Base-by-base conservation (phyloP, 345 rosid species). In the Hibiscus mutabilis region DNA sequence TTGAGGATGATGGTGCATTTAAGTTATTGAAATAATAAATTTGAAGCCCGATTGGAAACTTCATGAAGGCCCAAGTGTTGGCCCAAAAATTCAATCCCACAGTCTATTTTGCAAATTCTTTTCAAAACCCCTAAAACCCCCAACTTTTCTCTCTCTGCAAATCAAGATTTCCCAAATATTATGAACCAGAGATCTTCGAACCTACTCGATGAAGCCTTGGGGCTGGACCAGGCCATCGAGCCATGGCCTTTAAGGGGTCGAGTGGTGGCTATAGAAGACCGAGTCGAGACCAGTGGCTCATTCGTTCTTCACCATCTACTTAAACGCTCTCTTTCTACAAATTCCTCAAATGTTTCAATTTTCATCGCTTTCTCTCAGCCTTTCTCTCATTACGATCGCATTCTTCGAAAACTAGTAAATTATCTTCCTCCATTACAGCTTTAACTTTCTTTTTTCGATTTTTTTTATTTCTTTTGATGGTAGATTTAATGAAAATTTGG, bases 321-420 rank as follows among this genome's bases (percentile, higher is more conserved):
- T 55, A 94, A 94, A 84, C 96, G 90, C 72, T 40, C 81, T 61
- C 90, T 89, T 56, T 76, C 84, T 37, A 68, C 90, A 24, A 67
- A 75, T 49, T 84, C 92, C 70, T 70, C 88, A 7, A 79, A 78
- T 22, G 68, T 82, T 18, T 76, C 88, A 77, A 60, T 94, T 80
- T 85, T 91, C 78, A 78, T 94, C 64, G 92, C 95, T 47, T 88
- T 91, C 78, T 79, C 98, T 69, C 83, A 86, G 40, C 83, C 98
- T 14, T 84, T 94, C 80, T 90, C 97, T 72, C 97, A 94, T 77
- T 94, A 94, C 74, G 97, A 91, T 76, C 91, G 96, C 25, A 42
- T 89, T 72, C 84, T 89, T 46, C 93, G 95, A 42, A 87, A 89
- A 73, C 90, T 89, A 60, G 93, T 91, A 63, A 42, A 82, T n/a